These are phyloP conservation scores for Paramecium sexaurelia DNA, from an alignment of 73 alveolate genomes.

Conservation along the genomic window DNA sequence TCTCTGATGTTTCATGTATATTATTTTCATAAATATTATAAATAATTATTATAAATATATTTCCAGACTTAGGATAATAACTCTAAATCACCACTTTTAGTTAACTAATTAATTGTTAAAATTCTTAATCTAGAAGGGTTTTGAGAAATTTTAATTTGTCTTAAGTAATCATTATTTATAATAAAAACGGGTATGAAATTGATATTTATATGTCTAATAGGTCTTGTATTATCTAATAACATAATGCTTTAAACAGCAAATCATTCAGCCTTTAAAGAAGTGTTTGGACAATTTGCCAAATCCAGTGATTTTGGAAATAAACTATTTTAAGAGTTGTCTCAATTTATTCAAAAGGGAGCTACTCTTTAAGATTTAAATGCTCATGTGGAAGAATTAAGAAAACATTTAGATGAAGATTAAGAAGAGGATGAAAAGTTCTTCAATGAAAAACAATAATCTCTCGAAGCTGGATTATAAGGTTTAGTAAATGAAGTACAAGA, in stretches of 20 bases:
- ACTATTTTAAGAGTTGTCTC: neutral
- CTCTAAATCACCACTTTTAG: neutral
- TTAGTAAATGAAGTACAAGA: neutral
- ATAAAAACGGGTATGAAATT: slow-evolving; percentile 34
- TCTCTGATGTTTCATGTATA: slow-evolving; percentile 18
- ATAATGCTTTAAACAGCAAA: neutral
- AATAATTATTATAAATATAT: no score
- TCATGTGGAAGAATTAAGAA: slow-evolving; percentile 23
- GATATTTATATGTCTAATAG: neutral
- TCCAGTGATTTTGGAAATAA: slow-evolving; percentile 9
- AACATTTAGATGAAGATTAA: neutral
- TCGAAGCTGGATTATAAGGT: neutral
- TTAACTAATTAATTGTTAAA: neutral
- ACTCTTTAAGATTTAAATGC: neutral
- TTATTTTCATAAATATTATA: neutral
- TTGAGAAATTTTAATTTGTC: slow-evolving; percentile 36
- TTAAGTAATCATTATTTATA: neutral
- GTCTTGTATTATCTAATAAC: neutral
- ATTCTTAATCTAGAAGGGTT: slow-evolving; percentile 6
- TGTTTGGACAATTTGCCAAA: neutral
- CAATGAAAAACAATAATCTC: neutral
- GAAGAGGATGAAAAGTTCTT: neutral
- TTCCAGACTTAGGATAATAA: no score
- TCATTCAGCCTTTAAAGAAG: neutral
- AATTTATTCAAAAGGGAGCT: neutral